Percentiles rank a stretch among this genome's conserved stretches.
These are phyloP conservation scores for Narthecium ossifragum DNA, from an alignment of 106 monocot species.

Conservation along the genomic window DNA sequence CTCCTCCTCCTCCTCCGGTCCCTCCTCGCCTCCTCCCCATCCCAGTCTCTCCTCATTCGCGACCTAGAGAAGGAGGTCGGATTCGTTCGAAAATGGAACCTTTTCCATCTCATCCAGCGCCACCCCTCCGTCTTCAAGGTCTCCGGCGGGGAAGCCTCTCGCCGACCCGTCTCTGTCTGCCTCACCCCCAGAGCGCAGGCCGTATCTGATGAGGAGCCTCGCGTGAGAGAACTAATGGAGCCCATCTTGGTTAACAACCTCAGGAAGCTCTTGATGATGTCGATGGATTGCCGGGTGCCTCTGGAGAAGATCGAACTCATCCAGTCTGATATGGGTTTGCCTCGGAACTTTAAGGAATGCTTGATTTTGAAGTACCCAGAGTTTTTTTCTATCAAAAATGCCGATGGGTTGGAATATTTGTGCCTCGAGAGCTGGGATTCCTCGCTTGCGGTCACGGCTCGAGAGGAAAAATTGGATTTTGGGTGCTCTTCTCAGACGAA, in stretches of 20 bases:
- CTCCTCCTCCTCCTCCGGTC: conserved; percentile 59
- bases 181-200: conserved; percentile 51
- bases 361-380: conserved; percentile 62
- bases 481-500: conserved; percentile 4
- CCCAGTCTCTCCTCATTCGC: conserved; percentile 58
- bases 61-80: conserved; percentile 96
- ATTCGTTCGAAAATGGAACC: conserved; percentile 85
- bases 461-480: conserved; percentile 65
- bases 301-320: conserved; percentile 73
- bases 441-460: conserved; percentile 56
- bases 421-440: conserved; percentile 94
- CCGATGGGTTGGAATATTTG: conserved; percentile 42
- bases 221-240: conserved; percentile 60
- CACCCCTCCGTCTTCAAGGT: conserved; percentile 69
- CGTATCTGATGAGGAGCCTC: conserved; percentile 39
- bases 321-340: conserved; percentile 57
- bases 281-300: conserved; percentile 75
- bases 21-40: conserved; percentile 33
- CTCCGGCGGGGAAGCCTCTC: conserved; percentile 42
- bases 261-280: conserved; percentile 87
- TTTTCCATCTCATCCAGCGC: conserved; percentile 60
- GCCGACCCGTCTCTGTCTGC: conserved; percentile 51
- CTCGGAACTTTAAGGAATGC: conserved; percentile 30
- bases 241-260: conserved; percentile 66
- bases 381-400: conserved; percentile 38